Conservation (phyloP, 805 yeast species). For the Groenewaldozyma salmanticensis region DNA sequence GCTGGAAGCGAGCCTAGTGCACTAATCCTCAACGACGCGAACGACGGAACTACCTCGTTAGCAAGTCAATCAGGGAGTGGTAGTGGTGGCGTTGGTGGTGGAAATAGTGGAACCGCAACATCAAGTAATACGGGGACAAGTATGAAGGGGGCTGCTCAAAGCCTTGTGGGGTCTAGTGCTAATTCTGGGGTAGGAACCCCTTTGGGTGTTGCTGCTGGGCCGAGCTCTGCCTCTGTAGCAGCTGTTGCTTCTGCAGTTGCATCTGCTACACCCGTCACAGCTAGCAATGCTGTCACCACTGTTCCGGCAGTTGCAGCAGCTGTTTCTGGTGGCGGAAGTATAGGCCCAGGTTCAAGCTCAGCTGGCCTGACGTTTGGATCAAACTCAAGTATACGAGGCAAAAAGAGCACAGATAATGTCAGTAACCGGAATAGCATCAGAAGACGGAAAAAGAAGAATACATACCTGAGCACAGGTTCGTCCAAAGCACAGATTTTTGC, state of each 20-base stretch:
- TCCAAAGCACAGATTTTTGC: slow-evolving; percentile 83
- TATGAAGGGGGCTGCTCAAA: no score
- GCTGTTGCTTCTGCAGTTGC: not conserved
- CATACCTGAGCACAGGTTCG: slow-evolving; percentile 37
- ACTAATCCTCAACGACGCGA: no score
- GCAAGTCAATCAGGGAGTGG: no score
- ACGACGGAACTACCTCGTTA: not conserved
- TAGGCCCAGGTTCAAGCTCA: slow-evolving; percentile 2
- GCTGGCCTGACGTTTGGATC: slow-evolving; percentile 2
- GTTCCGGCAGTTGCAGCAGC: no score
- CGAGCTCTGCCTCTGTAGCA: not conserved
- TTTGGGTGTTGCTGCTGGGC: not conserved
- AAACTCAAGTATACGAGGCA: slow-evolving; percentile 6
- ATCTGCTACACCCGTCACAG: not conserved
- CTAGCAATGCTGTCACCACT: not conserved
- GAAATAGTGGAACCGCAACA: not conserved
- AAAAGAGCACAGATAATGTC: slow-evolving; percentile 5
- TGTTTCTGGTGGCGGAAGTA: no score
- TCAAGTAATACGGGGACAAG: no score
- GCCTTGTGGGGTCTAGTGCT: no score
- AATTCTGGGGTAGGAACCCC: no score
- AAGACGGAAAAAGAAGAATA: slow-evolving; percentile 33
- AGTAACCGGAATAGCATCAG: slow-evolving; percentile 6
- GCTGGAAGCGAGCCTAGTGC: slow-evolving; percentile 9
- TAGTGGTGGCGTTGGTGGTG: not conserved